These are phyloP conservation scores for Dillenia turbinata DNA, from an alignment of 164 flowering plant genomes.

Conservation along the genomic window DNA sequence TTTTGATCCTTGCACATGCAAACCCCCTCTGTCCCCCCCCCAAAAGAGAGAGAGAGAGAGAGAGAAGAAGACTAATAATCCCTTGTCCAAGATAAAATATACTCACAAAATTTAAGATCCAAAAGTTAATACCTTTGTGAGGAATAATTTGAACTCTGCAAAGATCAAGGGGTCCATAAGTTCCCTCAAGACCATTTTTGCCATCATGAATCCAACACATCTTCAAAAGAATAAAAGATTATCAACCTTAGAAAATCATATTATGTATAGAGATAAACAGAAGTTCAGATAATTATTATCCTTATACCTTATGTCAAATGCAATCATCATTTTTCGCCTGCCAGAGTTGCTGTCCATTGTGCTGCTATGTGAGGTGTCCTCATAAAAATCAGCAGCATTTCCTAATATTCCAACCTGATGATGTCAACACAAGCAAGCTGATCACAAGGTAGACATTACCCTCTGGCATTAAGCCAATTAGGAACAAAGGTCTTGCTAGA, in stretches of 20 bases:
- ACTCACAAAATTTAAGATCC: neutral
- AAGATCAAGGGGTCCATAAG: conserved; percentile 86
- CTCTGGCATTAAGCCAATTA: neutral
- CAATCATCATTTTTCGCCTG: conserved; percentile 95
- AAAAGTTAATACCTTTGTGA: conserved; percentile 53
- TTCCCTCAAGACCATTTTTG: conserved; percentile 89
- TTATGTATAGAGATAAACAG: neutral
- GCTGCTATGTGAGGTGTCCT: conserved; percentile 29
- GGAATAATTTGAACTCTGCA: conserved; percentile 73
- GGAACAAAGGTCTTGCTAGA: neutral
- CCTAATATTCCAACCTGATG: conserved; percentile 91
- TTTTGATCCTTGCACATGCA: no score
- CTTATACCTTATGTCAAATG: conserved; percentile 94
- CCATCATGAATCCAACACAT: conserved; percentile 98
- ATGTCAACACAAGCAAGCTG: neutral
- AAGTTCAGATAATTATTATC: neutral
- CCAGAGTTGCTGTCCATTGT: conserved; percentile 39
- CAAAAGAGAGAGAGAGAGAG: no score
- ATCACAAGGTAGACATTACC: neutral
- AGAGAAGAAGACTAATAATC: no score
- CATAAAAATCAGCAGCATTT: conserved; percentile 86
- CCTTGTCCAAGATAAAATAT: no score
- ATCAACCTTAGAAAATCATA: neutral
- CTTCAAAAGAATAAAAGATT: conserved; percentile 26
- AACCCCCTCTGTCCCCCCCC: no score